A percentile compares a stretch with the other conserved stretches of the same genome.
phyloP scores from a whole-genome alignment of 805 yeast genomes.

The Debaryomyces tyrocola region DNA sequence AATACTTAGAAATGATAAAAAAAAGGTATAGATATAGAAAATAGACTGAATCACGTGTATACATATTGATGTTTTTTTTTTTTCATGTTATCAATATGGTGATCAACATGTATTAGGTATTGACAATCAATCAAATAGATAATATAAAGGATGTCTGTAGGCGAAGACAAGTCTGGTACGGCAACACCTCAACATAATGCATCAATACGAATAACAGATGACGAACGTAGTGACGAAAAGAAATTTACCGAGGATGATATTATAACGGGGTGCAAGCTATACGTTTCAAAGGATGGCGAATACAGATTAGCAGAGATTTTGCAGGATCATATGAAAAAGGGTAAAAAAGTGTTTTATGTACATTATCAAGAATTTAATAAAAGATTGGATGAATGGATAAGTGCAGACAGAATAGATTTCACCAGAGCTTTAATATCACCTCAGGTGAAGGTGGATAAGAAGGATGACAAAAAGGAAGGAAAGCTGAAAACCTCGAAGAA shows the following conservation, averaged over 20 bases:
- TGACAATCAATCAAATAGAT: neutral
- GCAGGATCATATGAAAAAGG: constrained; percentile 71
- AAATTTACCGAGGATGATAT: constrained; percentile 48
- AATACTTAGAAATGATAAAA: no score
- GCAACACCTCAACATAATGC: constrained; percentile 10
- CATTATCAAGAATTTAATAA: constrained; percentile 95
- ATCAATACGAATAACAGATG: constrained; percentile 11
- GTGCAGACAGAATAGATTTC: constrained; percentile 67
- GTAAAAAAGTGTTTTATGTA: constrained; percentile 80
- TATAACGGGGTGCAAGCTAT: constrained; percentile 76
- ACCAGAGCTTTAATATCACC: constrained; percentile 73
- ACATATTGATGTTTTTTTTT: neutral
- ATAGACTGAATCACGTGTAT: neutral
- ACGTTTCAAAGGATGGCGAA: constrained; percentile 78
- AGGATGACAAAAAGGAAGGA: constrained; percentile 40
- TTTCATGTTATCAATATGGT: neutral
- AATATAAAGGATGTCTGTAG: constrained; percentile 9
- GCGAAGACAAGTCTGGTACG: constrained; percentile 5
- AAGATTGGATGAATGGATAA: constrained; percentile 94
- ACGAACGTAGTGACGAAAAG: constrained; percentile 2
- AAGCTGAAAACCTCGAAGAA: constrained; percentile 28
- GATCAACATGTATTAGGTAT: neutral
- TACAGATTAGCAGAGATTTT: constrained; percentile 82
- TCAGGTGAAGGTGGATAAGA: constrained; percentile 51
- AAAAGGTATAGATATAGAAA: neutral